Percentiles rank a stretch among this genome's conserved stretches.
Evolutionary conservation across 306 rosid species (phyloP).

Genomic region (Acacia melanoxylon): DNA sequence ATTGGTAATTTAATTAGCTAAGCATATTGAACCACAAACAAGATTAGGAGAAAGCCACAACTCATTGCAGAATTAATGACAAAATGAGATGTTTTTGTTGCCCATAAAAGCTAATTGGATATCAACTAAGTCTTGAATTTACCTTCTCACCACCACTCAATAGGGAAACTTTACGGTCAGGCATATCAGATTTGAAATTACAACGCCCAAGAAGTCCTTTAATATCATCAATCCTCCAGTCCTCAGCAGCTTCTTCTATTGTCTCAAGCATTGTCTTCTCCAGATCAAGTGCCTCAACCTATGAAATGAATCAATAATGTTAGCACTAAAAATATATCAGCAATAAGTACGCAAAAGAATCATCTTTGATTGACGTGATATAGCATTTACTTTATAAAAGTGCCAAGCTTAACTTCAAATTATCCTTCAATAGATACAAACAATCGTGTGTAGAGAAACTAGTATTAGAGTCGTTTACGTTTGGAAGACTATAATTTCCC

Average conservation of each 20-base stretch:
- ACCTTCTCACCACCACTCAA: slow-evolving; percentile 99
- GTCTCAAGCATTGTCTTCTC: slow-evolving; percentile 89
- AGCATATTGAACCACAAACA: neutral
- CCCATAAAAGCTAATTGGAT: slow-evolving; percentile 1
- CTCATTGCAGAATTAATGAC: slow-evolving; percentile 9
- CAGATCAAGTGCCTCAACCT: slow-evolving; percentile 98
- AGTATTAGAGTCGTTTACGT: neutral
- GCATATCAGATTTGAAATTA: slow-evolving; percentile 94
- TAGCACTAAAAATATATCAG: slow-evolving; percentile 25
- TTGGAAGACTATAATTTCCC: neutral
- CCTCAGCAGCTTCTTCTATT: slow-evolving; percentile 92
- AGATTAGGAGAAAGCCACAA: slow-evolving; percentile 15
- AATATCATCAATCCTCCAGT: slow-evolving; percentile 91
- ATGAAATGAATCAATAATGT: slow-evolving; percentile 33
- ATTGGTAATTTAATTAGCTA: neutral
- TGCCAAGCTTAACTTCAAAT: neutral
- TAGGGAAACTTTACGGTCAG: slow-evolving; percentile 87
- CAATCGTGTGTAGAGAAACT: neutral
- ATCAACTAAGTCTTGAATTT: slow-evolving; percentile 21
- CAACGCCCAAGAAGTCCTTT: slow-evolving; percentile 99
- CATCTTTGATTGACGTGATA: slow-evolving; percentile 3
- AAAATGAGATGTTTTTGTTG: neutral
- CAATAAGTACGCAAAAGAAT: neutral
- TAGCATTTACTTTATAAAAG: slow-evolving; percentile 12
- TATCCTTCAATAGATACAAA: neutral